Conservation (phyloP, 2,329 filamentous ascomycete species). For the Fusarium sp. region DNA sequence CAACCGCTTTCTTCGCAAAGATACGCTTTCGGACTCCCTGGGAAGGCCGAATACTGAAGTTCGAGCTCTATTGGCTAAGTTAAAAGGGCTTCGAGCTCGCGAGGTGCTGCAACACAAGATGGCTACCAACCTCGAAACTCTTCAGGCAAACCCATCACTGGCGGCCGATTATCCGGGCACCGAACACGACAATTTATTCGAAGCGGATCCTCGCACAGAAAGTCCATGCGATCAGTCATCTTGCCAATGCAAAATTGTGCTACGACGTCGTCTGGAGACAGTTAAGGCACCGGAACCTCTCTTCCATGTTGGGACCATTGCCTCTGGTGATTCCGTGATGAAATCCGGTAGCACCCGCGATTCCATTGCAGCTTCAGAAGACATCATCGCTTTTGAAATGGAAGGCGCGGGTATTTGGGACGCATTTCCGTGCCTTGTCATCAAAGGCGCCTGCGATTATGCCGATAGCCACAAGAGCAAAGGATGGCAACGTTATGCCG, state of each 20-base stretch:
- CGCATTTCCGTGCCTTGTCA: constrained; percentile 52
- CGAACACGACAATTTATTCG: background rate
- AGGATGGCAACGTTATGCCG: constrained; percentile 32
- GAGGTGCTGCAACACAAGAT: background rate
- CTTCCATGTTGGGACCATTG: constrained; percentile 54
- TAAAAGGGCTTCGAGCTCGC: constrained; percentile 13
- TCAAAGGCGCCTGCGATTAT: constrained; percentile 58
- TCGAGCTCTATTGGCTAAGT: constrained; percentile 44
- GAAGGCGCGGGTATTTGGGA: constrained; percentile 53
- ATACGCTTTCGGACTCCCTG: constrained; percentile 40
- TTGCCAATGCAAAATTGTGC: background rate
- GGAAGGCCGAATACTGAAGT: constrained; percentile 43
- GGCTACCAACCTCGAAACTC: background rate
- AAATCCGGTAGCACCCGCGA: constrained; percentile 56
- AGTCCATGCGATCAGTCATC: background rate
- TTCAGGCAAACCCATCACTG: background rate
- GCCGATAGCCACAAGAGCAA: constrained; percentile 56
- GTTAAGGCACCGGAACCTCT: constrained; percentile 6
- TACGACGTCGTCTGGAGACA: background rate
- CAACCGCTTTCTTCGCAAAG: constrained; percentile 39
- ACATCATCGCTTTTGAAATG: constrained; percentile 55
- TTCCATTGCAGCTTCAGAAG: constrained; percentile 44
- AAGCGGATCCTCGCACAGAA: background rate
- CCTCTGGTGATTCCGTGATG: constrained; percentile 58
- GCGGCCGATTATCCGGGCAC: background rate